A percentile compares a stretch with the other conserved stretches of the same genome.
Conservation (phyloP, 1,139 yeast genomes). For the Taphrina flavorubra region DNA sequence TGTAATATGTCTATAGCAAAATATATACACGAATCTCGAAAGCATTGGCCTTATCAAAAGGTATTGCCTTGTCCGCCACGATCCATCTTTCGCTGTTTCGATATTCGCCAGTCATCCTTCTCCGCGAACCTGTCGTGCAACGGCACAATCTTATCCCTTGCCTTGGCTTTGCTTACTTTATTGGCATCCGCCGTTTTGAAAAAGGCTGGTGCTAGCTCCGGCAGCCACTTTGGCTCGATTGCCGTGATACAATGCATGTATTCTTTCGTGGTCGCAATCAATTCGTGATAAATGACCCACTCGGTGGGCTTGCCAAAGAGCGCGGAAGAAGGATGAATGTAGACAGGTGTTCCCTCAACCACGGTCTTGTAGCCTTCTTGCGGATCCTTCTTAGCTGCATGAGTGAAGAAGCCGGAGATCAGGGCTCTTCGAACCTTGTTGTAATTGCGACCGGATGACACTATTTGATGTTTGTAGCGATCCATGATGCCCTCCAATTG, state of each 20-base stretch:
- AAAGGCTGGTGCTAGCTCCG: constrained; percentile 84
- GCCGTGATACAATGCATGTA: constrained; percentile 88
- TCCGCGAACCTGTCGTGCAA: constrained; percentile 63
- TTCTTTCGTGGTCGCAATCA: constrained; percentile 80
- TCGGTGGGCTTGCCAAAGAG: constrained; percentile 75
- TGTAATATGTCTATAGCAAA: neutral
- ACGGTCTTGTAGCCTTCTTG: constrained; percentile 80
- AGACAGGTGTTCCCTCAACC: constrained; percentile 76
- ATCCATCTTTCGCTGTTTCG: constrained; percentile 52
- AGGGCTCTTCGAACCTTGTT: constrained; percentile 73
- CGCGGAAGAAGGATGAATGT: constrained; percentile 87
- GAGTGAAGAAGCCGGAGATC: constrained; percentile 86
- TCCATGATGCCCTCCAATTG: constrained; percentile 72
- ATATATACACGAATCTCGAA: neutral
- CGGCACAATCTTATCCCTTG: constrained; percentile 65
- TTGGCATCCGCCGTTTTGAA: constrained; percentile 65
- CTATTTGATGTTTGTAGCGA: constrained; percentile 59
- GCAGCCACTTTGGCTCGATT: constrained; percentile 84
- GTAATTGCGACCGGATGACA: constrained; percentile 67
- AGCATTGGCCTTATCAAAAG: neutral
- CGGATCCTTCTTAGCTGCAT: constrained; percentile 78
- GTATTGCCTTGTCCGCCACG: constrained; percentile 31
- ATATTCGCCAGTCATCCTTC: constrained; percentile 63
- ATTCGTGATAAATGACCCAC: constrained; percentile 81
- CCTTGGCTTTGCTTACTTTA: constrained; percentile 55